phyloP scores from a whole-genome alignment of 148 eudicot species.

The Rhododendron mucronatum region DNA sequence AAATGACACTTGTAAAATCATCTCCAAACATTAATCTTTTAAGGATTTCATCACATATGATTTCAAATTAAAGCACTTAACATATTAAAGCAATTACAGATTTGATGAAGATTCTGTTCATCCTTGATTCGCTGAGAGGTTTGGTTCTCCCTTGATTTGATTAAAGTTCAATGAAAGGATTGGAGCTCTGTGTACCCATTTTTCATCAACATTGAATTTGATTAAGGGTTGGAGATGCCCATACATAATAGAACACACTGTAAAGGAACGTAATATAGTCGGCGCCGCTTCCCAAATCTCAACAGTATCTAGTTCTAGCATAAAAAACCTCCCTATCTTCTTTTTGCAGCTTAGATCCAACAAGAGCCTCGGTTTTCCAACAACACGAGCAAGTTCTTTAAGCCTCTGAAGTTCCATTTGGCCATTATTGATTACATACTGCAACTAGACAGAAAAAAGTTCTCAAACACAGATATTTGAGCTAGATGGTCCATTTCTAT shows the following conservation, averaged over 20 bases:
- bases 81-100: background rate
- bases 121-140: background rate
- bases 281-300: background rate
- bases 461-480: no score
- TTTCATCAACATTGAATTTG: background rate
- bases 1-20: background rate
- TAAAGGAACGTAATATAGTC: background rate
- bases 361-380: conserved; percentile 76
- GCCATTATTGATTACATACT: conserved; percentile 94
- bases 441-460: conserved; percentile 26
- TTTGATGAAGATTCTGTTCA: background rate
- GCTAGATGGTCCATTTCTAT: no score
- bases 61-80: background rate
- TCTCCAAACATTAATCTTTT: background rate
- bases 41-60: background rate
- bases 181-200: background rate
- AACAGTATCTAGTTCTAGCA: background rate
- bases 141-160: background rate
- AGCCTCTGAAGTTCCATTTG: conserved; percentile 86
- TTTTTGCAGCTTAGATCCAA: conserved; percentile 97
- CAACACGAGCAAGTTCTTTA: conserved; percentile 58
- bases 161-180: background rate
- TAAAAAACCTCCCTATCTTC: conserved; percentile 42
- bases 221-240: background rate
- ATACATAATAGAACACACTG: background rate